These are phyloP conservation scores for Glutinoglossum americanum DNA, from an alignment of 495 filamentous ascomycete genomes.

Conservation along the genomic window DNA sequence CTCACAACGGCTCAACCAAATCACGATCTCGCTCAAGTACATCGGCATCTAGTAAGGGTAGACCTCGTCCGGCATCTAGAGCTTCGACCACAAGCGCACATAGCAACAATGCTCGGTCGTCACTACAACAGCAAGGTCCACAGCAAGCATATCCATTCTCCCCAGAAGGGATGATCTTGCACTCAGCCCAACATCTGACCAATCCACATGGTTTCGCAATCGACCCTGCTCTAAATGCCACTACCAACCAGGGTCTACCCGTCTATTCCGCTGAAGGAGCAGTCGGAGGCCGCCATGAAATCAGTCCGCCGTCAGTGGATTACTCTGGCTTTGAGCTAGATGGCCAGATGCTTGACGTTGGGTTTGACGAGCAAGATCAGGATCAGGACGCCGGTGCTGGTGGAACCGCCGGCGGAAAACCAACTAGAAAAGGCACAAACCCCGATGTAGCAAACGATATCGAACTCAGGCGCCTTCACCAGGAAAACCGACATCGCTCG, in stretches of 20 bases:
- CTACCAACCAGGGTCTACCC: background rate
- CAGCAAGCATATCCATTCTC: slow-evolving; percentile 9
- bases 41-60: slow-evolving; percentile 30
- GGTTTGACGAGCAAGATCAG: slow-evolving; percentile 36
- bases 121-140: slow-evolving; percentile 31
- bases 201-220: background rate
- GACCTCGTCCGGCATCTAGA: slow-evolving; percentile 49
- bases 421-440: slow-evolving; percentile 37
- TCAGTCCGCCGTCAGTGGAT: background rate
- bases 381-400: slow-evolving; percentile 37
- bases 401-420: slow-evolving; percentile 19
- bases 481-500: slow-evolving; percentile 47
- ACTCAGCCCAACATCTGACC: background rate
- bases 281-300: background rate
- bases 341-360: slow-evolving; percentile 39
- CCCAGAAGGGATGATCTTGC: slow-evolving; percentile 1
- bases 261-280: background rate
- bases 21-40: slow-evolving; percentile 35
- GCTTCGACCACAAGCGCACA: slow-evolving; percentile 72
- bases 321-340: slow-evolving; percentile 37
- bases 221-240: background rate
- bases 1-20: background rate
- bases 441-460: slow-evolving; percentile 73
- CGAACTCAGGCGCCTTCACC: slow-evolving; percentile 70
- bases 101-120: slow-evolving; percentile 44